Base-by-base conservation (phyloP, 2,329 filamentous ascomycete species). In the Fusarium graminum region DNA sequence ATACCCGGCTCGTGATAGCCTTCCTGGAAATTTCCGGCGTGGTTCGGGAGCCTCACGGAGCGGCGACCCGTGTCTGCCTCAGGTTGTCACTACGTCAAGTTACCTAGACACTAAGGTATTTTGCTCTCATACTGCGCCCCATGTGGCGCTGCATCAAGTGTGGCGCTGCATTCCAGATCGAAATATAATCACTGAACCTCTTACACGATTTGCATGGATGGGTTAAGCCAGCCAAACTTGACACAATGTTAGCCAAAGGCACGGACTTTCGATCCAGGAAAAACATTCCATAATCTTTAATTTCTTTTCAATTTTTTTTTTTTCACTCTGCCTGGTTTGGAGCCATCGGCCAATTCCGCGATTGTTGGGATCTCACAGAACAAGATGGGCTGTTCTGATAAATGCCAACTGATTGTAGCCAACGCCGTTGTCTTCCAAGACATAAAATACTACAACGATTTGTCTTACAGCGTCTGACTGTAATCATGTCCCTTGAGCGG, bases 1-100 rank as follows among this genome's bases (percentile, higher is more conserved):
- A 68, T 67, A 56, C 59, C 59, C 57, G 30, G 64, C 67, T 75
- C 70, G 73, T 73, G 72, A 74, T 74, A 68, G 62, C 62, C 59
- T 65, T 64, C 61, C 67, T 74, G 67, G 68, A 76, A 76, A 75
- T 77, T 76, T 75, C 71, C 76, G 76, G 76, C 68, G 69, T 68
- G 63, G 59, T 72, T 75, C 74, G 75, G 75, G 65, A 73, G 73
- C 70, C 63, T 75, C 74, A 74, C 72, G 68, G 71, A 66, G 65
- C 68, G 53, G 65, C 64, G 61, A 65, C 41, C 40, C 26, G 49
- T 74, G 34, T 59, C 44, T 76, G 76, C 76, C 76, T 78, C 72
- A 78, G 76, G 76, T 69, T 58, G 26, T 26, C 7, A 30, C 10
- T 16, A 16, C 38, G 28, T 49, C 39, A 36, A 36, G 34, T 22